Base-by-base conservation (phyloP, 345 rosid species). In the Brassica napus region DNA sequence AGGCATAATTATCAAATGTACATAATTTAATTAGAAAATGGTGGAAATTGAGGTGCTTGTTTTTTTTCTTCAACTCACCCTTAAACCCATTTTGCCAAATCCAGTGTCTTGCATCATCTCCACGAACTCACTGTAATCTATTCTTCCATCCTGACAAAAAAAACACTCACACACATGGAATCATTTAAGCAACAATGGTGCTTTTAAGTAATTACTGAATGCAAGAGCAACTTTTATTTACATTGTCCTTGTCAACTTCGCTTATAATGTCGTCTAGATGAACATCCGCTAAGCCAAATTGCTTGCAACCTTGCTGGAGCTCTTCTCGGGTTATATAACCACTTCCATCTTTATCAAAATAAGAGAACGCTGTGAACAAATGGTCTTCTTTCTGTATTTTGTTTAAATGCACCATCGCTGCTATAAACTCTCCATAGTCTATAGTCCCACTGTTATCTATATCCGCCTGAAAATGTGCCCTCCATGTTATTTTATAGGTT, bases 401-500 rank as follows among this genome's bases (percentile, higher is more conserved):
- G 86, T 92, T 94, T 52, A 92, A 77, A 86, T 94, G 97, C 65
- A 92, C 87, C 97, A 92, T 92, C 31, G 98, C 98, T 26, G 98
- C 95, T 71, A 89, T 84, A 80, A 94, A 92, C 83, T 94, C 98
- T 0, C 93, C 87, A 66, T 90, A 94, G 83, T 92, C 98, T 81
- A 94, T 94, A 66, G 94, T 86, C 1, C 98, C 98, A 69, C 92
- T 92, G 77, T 94, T 92, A 83, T 92, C 98, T 57, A 91, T 77
- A 81, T 94, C 98, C 65, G 95, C 97, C 98, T 91, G 91, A 69
- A 81, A 74, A 5, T 23, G 52, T 28, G 0, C 52, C 12, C 14
- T 18, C 23, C 63, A 47, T 5, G 12, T 57, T 11, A 28, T 39
- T 62, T 23, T 7, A 55, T 55, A 26, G 28, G 32, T 24, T 52